A percentile compares a stretch with the other conserved stretches of the same genome.
These are phyloP conservation scores for Xylariaceae sp. DNA, from an alignment of 2,329 filamentous ascomycete genomes.

Conservation along the genomic window DNA sequence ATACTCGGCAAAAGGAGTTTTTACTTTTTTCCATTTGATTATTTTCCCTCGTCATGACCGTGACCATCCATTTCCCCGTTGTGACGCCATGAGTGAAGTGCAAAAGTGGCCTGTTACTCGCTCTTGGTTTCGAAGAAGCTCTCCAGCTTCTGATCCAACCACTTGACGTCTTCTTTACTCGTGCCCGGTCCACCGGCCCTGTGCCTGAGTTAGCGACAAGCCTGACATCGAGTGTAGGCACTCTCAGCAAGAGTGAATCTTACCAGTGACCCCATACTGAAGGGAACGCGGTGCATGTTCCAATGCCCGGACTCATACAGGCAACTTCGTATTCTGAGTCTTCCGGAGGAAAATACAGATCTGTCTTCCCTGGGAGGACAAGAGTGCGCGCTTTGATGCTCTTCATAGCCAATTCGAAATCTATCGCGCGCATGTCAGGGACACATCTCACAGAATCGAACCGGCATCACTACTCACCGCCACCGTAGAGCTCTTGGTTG, in stretches of 20 bases:
- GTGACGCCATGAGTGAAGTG: background rate
- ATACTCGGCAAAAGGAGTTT: too few relatives aligned
- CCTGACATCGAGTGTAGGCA: background rate
- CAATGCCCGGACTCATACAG: constrained; percentile 34
- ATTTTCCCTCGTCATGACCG: background rate
- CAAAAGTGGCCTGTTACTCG: background rate
- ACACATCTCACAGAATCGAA: too few relatives aligned
- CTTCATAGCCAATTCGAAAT: constrained; percentile 61
- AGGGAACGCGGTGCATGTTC: constrained; percentile 35
- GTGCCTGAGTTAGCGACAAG: background rate
- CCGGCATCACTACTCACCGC: constrained; percentile 24
- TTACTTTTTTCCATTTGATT: too few relatives aligned
- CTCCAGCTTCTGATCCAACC: constrained; percentile 60
- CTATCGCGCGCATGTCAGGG: constrained; percentile 13
- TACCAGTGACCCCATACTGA: constrained; percentile 42
- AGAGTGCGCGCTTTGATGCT: constrained; percentile 67
- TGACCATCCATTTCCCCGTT: too few relatives aligned
- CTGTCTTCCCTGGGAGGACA: constrained; percentile 66
- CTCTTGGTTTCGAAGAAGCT: constrained; percentile 35
- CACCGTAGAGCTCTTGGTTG: constrained; percentile 61
- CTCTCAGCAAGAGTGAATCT: background rate
- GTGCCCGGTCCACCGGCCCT: constrained; percentile 65
- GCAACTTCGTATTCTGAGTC: constrained; percentile 71
- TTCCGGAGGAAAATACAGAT: constrained; percentile 77
- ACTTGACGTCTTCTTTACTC: constrained; percentile 65